A percentile compares a stretch with the other conserved stretches of the same genome.
phyloP scores from a whole-genome alignment of 495 filamentous ascomycete species.

The Glutinoglossum americanum region DNA sequence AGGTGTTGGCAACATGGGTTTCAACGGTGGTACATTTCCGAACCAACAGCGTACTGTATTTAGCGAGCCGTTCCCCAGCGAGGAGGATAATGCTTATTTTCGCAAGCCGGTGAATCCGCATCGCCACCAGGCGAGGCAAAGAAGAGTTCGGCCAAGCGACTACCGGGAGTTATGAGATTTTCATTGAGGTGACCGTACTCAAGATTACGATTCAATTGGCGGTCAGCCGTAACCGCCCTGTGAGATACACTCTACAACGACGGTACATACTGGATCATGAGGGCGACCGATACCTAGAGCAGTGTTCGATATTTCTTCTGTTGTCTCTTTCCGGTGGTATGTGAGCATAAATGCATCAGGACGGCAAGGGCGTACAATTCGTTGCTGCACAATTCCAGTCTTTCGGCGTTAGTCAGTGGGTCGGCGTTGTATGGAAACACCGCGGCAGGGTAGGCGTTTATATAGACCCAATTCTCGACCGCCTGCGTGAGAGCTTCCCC shows the following conservation, averaged over 20 bases:
- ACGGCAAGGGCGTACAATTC: background rate
- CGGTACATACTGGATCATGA: background rate
- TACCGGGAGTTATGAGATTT: constrained; percentile 51
- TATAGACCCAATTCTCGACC: background rate
- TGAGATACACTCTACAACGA: background rate
- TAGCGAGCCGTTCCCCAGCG: constrained; percentile 36
- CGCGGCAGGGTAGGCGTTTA: background rate
- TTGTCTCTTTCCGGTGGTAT: background rate
- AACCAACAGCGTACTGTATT: constrained; percentile 55
- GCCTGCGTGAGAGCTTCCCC: background rate
- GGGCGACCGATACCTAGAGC: too few species aligned
- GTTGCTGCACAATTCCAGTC: background rate
- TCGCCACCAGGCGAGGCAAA: constrained; percentile 59
- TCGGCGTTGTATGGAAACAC: background rate
- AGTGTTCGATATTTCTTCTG: background rate
- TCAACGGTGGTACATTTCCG: constrained; percentile 29
- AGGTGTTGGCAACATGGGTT: constrained; percentile 15
- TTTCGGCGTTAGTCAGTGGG: background rate
- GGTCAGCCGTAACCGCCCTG: background rate
- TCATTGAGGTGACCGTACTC: background rate
- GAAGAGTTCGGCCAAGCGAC: constrained; percentile 65
- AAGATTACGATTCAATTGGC: background rate
- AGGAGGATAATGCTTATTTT: constrained; percentile 85
- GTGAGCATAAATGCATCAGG: background rate
- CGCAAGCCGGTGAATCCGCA: constrained; percentile 91